These are phyloP conservation scores for Apostasia ramifera DNA, from an alignment of 106 monocot genomes.

Conservation along the genomic window DNA sequence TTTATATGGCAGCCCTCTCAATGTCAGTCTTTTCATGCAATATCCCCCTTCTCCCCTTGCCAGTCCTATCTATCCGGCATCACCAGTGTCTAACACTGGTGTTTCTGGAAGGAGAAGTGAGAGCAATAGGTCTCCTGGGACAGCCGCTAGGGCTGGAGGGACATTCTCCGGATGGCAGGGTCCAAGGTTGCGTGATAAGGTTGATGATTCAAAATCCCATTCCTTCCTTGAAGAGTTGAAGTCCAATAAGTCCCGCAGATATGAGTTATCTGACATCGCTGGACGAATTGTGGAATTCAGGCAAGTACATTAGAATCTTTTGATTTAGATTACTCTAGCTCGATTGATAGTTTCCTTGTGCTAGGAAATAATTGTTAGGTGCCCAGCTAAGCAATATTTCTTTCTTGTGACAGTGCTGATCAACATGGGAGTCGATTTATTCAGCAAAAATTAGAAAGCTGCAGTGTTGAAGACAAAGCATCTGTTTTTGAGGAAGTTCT, in stretches of 20 bases:
- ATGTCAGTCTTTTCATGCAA: conserved; percentile 41
- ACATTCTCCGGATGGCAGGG: conserved; percentile 56
- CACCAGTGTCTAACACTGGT: conserved; percentile 21
- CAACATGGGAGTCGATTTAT: conserved; percentile 98
- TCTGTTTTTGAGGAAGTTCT: conserved; percentile 86
- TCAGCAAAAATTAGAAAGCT: conserved; percentile 91
- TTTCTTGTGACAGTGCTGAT: conserved; percentile 56
- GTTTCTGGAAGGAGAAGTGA: conserved; percentile 51
- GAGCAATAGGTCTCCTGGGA: conserved; percentile 26
- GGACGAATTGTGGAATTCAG: conserved; percentile 88
- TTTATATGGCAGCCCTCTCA: conserved; percentile 43
- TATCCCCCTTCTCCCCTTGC: conserved; percentile 47
- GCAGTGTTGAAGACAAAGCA: conserved; percentile 73
- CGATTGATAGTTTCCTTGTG: neutral
- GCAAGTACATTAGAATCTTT: conserved; percentile 18
- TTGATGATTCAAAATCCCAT: conserved; percentile 47
- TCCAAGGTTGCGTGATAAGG: conserved; percentile 42
- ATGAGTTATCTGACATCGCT: conserved; percentile 75
- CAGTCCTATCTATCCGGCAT: conserved; percentile 43
- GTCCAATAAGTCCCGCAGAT: conserved; percentile 51
- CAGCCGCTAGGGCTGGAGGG: conserved; percentile 26
- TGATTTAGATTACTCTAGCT: neutral
- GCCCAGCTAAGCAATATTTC: conserved; percentile 1
- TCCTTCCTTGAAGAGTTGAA: conserved; percentile 89
- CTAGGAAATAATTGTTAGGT: neutral